Evolutionary conservation across 2,329 filamentous ascomycete species (phyloP).

Genomic region (Rasamsonia emersonii): DNA sequence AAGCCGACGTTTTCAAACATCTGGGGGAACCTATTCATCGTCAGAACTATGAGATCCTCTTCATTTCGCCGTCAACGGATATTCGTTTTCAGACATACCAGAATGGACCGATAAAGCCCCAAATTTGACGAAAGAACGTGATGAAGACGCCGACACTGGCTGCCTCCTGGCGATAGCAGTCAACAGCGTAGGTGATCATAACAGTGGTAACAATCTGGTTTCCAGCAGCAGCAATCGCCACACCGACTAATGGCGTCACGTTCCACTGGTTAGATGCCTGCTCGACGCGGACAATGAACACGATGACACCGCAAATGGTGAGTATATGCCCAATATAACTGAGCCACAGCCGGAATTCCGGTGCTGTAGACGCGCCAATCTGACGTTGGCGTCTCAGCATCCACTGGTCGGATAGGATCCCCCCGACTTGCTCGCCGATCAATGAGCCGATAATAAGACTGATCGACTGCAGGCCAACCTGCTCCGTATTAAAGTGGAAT

Average conservation of each 20-base stretch:
- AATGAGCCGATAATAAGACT: conserved; percentile 49
- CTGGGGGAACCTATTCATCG: conserved; percentile 19
- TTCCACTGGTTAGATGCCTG: conserved; percentile 43
- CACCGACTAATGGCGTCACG: conserved; percentile 48
- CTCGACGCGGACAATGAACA: conserved; percentile 46
- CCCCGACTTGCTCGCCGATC: conserved; percentile 52
- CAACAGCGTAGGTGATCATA: conserved; percentile 52
- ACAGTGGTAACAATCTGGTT: conserved; percentile 56
- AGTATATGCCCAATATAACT: conserved; percentile 46
- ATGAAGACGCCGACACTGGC: conserved; percentile 53
- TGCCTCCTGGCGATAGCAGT: conserved; percentile 46
- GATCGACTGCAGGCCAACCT: conserved; percentile 51
- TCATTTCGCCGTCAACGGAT: not conserved
- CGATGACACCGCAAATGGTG: conserved; percentile 43
- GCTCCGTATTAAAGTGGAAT: conserved; percentile 49
- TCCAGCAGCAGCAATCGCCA: conserved; percentile 44
- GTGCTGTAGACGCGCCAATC: conserved; percentile 29
- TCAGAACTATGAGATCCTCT: not conserved
- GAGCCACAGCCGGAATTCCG: conserved; percentile 51
- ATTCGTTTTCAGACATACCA: conserved; percentile 13
- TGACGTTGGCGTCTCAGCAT: conserved; percentile 36
- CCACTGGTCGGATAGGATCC: conserved; percentile 41
- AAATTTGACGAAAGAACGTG: conserved; percentile 47
- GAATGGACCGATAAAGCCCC: conserved; percentile 43
- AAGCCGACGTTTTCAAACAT: conserved; percentile 28